phyloP scores from a whole-genome alignment of 192 early-diverging fungal species.

The Linnemannia schmuckeri region DNA sequence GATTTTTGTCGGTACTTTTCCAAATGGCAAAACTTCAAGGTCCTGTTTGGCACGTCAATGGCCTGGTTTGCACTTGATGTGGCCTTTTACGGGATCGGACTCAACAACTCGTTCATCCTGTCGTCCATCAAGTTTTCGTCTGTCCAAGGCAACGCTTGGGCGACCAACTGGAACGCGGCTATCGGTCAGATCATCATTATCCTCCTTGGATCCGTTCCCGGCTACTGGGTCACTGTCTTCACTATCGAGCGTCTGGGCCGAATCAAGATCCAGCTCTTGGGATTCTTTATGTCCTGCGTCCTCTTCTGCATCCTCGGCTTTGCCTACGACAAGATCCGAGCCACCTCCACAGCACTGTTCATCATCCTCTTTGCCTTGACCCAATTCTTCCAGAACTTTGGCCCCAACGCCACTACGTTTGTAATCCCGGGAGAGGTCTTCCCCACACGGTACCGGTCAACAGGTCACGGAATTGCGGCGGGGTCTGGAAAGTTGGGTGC shows the following conservation, averaged over 20 bases:
- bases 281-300: constrained; percentile 79
- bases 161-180: constrained; percentile 64
- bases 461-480: constrained; percentile 85
- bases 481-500: constrained; percentile 86
- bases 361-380: constrained; percentile 75
- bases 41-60: constrained; percentile 81
- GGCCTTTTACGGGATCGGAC: constrained; percentile 86
- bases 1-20: constrained; percentile 81
- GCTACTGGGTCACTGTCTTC: constrained; percentile 94
- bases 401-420: constrained; percentile 94
- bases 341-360: constrained; percentile 68
- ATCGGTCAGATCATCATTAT: constrained; percentile 94
- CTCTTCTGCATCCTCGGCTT: constrained; percentile 83
- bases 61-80: constrained; percentile 86
- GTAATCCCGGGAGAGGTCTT: constrained; percentile 87
- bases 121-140: constrained; percentile 76
- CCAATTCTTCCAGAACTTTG: constrained; percentile 94
- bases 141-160: constrained; percentile 50
- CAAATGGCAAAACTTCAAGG: constrained; percentile 83
- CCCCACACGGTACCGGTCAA: constrained; percentile 86
- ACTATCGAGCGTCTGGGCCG: constrained; percentile 89
- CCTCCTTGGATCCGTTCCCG: constrained; percentile 85
- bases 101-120: constrained; percentile 84
- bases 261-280: constrained; percentile 89
- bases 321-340: constrained; percentile 75